phyloP scores from a whole-genome alignment of 2,329 filamentous ascomycete species.

The Fusarium tjaetaba region DNA sequence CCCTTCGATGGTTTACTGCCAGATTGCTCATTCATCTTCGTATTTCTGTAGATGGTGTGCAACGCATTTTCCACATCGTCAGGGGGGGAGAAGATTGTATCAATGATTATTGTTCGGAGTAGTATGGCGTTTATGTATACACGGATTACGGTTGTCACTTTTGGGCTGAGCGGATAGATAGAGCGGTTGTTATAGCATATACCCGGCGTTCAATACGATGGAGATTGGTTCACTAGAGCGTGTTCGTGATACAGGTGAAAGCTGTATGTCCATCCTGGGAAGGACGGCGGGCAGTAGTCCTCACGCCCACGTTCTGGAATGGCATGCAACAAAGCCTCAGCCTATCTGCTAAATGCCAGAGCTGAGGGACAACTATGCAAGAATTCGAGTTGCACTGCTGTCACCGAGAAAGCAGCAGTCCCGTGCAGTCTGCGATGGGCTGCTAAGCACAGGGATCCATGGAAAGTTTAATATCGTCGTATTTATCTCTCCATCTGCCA shows the following conservation, averaged over 20 bases:
- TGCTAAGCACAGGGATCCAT: background rate
- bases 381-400: no score
- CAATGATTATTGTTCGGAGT: background rate
- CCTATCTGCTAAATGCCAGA: background rate
- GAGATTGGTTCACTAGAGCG: background rate
- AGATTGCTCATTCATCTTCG: background rate
- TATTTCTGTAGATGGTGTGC: background rate
- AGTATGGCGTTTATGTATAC: conserved; percentile 28
- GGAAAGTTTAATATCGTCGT: background rate
- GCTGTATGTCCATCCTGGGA: background rate
- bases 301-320: accelerated
- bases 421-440: background rate
- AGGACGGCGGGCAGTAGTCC: accelerated
- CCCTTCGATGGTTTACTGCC: background rate
- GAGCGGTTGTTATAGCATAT: conserved; percentile 14
- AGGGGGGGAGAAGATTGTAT: background rate
- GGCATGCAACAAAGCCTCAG: background rate
- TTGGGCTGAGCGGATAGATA: background rate
- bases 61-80: background rate
- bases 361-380: background rate
- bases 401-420: background rate
- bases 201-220: conserved; percentile 29
- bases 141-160: background rate
- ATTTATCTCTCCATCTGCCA: background rate
- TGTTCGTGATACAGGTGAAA: accelerated